phyloP scores from a whole-genome alignment of 139 green algal genomes.

The Chlorella sp. region DNA sequence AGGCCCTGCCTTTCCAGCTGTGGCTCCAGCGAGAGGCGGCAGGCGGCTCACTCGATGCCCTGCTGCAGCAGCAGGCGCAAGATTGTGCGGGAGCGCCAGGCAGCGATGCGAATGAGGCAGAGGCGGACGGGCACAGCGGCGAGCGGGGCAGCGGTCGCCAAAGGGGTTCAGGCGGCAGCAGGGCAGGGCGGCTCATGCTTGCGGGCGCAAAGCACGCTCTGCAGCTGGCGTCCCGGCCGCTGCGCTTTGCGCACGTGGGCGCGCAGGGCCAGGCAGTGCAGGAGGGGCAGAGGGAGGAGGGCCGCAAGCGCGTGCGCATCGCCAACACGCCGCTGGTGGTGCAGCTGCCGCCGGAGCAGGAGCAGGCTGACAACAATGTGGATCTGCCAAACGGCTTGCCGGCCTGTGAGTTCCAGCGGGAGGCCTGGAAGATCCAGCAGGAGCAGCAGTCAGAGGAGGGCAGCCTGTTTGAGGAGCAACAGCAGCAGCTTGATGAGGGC shows the following conservation, averaged over 20 bases:
- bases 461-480: no score
- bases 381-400: no score
- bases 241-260: neutral
- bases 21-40: constrained; percentile 1
- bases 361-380: neutral
- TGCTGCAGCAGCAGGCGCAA: neutral
- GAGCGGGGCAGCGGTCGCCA: neutral
- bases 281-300: neutral
- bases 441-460: no score
- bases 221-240: constrained; percentile 12
- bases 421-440: no score
- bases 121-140: no score
- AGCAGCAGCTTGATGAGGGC: no score
- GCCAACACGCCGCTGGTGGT: no score
- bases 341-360: neutral
- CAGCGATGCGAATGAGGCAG: no score
- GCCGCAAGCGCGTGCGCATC: no score
- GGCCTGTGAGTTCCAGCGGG: no score
- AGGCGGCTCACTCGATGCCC: no score
- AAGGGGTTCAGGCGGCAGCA: neutral
- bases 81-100: neutral
- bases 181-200: neutral
- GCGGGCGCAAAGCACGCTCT: neutral
- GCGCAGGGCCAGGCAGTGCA: neutral
- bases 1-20: neutral